A percentile compares a stretch with the other conserved stretches of the same genome.
Conservation (phyloP, 208 protist genomes). For the Strigomonas culicis region DNA sequence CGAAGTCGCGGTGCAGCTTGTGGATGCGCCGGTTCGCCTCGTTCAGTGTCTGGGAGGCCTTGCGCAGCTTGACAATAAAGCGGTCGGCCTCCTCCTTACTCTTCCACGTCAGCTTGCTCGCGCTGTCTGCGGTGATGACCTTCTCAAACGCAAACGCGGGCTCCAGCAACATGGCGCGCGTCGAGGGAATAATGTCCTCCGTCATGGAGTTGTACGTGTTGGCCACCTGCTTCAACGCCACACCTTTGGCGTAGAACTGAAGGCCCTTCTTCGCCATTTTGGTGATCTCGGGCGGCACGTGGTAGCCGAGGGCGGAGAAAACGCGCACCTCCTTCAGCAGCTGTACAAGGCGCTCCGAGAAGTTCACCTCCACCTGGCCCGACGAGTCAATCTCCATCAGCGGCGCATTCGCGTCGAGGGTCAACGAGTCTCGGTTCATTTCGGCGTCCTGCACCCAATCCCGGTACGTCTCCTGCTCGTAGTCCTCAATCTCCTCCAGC, state of each 20-base stretch:
- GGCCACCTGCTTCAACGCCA: conserved; percentile 90
- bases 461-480: conserved; percentile 79
- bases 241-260: conserved; percentile 82
- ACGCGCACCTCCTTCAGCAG: conserved; percentile 88
- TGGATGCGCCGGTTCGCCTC: conserved; percentile 93
- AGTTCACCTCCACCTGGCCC: conserved; percentile 87
- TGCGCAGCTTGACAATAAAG: conserved; percentile 84
- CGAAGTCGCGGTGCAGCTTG: conserved; percentile 87
- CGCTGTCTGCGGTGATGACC: conserved; percentile 83
- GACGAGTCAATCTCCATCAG: conserved; percentile 83
- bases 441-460: conserved; percentile 79
- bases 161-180: conserved; percentile 88
- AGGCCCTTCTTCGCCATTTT: conserved; percentile 72
- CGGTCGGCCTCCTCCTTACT: conserved; percentile 72
- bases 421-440: conserved; percentile 60
- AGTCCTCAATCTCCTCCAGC: conserved; percentile 82
- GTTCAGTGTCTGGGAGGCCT: conserved; percentile 80
- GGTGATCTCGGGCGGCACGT: conserved; percentile 51
- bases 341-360: conserved; percentile 84
- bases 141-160: conserved; percentile 87
- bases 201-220: conserved; percentile 93
- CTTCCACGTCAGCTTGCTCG: conserved; percentile 81
- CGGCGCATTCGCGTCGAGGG: conserved; percentile 74
- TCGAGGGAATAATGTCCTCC: conserved; percentile 88
- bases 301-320: conserved; percentile 70